Base-by-base conservation (phyloP, 257 asterid genomes). In the Phtheirospermum japonicum region DNA sequence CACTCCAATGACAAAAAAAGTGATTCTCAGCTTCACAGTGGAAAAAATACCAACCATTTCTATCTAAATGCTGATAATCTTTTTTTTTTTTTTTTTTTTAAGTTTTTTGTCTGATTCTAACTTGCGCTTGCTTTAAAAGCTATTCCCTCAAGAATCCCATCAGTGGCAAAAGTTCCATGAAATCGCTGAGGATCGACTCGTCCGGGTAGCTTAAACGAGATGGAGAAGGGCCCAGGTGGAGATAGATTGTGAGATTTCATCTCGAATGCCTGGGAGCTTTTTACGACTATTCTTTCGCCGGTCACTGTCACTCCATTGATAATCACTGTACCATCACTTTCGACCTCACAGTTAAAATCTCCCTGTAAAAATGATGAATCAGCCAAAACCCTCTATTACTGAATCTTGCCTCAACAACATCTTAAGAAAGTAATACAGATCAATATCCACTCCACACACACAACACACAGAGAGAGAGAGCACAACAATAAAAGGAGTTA, bases 171-270 rank as follows among this genome's bases (percentile, higher is more conserved):
- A 49, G 75, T 85, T 60, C 96, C 96, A 36, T 76, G 85, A 67
- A 85, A 85, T 17, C 78, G 80, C 50, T 63, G 85, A 59, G 95
- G 90, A 67, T 85, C 83, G 36, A 90, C 95, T 19, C 91, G 91
- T n/a, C 97, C 97, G 0, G 97, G 96, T 17, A 90, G 80, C 75
- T 73, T 77, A 74, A 90, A 90, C 4, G 93, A 80, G 70, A 90
- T 72, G 40, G 85, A 76, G 76, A 87, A 87, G 51, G 78, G 77
- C 34, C 96, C 97, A 0, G 95, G 73, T 10, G 94, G 95, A 53
- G 95, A 82, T 6, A 87, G 89, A 61, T 85, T 90, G 70, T 83
- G 93, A 40, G 94, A 68, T 57, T 70, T 85, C 96, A 90, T 90
- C 80, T 78, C 83, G 10, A 87, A 90, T 57, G 54, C 74, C 39